Conservation (phyloP, 441 rosid genomes). For the Populus trichocarpa region DNA sequence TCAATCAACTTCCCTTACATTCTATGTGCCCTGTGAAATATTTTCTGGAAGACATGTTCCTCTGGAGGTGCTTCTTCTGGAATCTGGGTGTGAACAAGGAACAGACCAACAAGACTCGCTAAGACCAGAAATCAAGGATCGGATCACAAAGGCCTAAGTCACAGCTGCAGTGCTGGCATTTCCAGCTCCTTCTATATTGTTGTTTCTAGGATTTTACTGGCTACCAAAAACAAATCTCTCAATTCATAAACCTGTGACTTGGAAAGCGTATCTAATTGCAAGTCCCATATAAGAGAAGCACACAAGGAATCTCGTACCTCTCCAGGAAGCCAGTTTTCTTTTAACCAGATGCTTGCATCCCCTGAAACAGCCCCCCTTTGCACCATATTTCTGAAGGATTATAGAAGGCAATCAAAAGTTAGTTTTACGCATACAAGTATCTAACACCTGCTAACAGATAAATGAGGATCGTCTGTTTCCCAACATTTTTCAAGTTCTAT, state of each 20-base stretch:
- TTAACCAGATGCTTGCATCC: conserved; percentile 66
- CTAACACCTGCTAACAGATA: neutral
- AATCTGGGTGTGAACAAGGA: conserved; percentile 45
- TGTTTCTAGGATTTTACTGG: neutral
- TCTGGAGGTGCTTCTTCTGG: conserved; percentile 86
- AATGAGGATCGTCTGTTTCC: too few relatives aligned
- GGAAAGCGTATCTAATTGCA: neutral
- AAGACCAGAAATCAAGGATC: neutral
- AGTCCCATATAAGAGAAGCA: neutral
- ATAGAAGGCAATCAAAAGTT: neutral
- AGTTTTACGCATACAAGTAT: neutral
- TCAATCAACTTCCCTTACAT: conserved; percentile 1
- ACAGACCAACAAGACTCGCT: neutral
- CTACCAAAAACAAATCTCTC: neutral
- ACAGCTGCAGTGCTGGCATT: neutral
- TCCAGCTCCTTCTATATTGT: neutral
- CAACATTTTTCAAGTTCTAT: too few relatives aligned
- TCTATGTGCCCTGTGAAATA: conserved; percentile 7
- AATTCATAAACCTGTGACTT: neutral
- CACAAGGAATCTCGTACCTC: conserved; percentile 48
- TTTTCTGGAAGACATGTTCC: conserved; percentile 19
- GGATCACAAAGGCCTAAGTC: neutral
- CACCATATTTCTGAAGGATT: conserved; percentile 37
- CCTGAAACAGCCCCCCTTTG: conserved; percentile 35
- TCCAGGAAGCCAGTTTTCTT: conserved; percentile 79